phyloP scores from a whole-genome alignment of 2,329 filamentous ascomycete genomes.

The Ophiostoma sp. region DNA sequence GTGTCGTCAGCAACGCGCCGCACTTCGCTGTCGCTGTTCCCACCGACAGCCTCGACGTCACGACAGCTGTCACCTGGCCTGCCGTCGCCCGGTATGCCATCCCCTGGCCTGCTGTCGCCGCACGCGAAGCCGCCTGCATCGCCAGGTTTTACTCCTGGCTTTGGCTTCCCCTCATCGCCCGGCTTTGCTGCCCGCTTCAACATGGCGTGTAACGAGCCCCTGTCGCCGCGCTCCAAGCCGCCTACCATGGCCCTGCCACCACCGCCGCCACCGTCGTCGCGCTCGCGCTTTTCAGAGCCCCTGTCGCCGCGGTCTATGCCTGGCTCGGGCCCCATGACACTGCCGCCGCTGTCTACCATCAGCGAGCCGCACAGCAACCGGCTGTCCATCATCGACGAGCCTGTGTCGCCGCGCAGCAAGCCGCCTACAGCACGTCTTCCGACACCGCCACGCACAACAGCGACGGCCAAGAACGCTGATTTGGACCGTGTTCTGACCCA shows the following conservation, averaged over 20 bases:
- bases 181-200: background rate
- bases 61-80: background rate
- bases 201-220: background rate
- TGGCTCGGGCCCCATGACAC: background rate
- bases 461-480: slow-evolving; percentile 15
- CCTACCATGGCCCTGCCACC: slow-evolving; percentile 13
- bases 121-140: background rate
- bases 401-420: background rate
- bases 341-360: background rate
- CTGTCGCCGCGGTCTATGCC: background rate
- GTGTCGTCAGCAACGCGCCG: background rate
- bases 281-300: background rate
- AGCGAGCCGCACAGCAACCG: background rate
- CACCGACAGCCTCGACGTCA: background rate
- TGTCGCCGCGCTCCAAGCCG: slow-evolving; percentile 17
- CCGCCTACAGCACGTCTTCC: background rate
- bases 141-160: background rate
- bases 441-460: background rate
- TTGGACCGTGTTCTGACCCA: slow-evolving; percentile 29
- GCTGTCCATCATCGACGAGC: background rate
- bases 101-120: background rate
- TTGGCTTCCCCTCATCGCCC: background rate
- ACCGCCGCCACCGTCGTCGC: background rate
- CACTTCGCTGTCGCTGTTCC: slow-evolving; percentile 11
- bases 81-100: slow-evolving; percentile 2